phyloP scores from a whole-genome alignment of 805 yeast genomes.

The Monosporozyma yasuniensis region DNA sequence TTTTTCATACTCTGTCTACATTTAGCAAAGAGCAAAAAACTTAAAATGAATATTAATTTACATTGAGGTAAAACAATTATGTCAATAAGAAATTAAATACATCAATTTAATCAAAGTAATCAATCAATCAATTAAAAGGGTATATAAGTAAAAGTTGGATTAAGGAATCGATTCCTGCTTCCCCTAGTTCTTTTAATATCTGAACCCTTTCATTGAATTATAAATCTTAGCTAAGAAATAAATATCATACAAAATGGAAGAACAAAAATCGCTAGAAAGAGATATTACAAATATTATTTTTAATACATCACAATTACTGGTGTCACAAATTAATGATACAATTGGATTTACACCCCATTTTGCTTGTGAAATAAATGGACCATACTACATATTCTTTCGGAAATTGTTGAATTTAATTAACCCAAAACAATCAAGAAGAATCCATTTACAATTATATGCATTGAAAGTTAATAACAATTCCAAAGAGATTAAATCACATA shows the following conservation, averaged over 20 bases:
- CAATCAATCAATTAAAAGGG: neutral
- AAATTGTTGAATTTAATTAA: neutral
- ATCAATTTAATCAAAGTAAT: neutral
- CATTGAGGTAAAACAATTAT: neutral
- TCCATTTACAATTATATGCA: conserved; percentile 1
- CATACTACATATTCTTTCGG: neutral
- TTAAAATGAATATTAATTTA: neutral
- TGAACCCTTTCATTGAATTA: neutral
- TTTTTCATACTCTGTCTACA: neutral
- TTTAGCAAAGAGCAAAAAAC: neutral
- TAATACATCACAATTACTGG: neutral
- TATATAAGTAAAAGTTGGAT: neutral
- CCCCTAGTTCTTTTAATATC: neutral
- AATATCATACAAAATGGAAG: neutral
- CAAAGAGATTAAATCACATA: neutral
- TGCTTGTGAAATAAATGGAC: neutral
- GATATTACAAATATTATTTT: neutral
- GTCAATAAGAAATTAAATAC: neutral
- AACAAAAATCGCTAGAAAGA: neutral
- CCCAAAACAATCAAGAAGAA: neutral
- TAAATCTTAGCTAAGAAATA: neutral
- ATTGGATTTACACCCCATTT: neutral
- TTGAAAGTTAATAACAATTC: neutral
- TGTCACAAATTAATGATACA: neutral
- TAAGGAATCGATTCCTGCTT: neutral